Conservation (phyloP, 192 early-diverging fungal species). For the Lobosporangium transversale region DNA sequence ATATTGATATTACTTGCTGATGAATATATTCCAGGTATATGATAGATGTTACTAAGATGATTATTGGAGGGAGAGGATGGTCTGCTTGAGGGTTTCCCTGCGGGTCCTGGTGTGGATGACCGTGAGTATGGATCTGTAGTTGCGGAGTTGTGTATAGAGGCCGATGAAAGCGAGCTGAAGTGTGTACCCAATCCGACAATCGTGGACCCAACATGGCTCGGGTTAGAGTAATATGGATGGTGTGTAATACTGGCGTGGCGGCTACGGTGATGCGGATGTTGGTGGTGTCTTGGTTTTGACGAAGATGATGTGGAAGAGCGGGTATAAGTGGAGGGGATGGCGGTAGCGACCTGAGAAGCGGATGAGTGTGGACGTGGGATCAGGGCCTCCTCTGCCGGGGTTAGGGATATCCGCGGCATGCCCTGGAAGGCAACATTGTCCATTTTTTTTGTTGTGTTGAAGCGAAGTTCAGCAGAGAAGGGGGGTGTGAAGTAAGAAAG, state of each 20-base stretch:
- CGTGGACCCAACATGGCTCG: slow-evolving; percentile 10
- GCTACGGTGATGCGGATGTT: not conserved
- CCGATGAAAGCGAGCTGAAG: slow-evolving; percentile 14
- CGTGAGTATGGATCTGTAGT: slow-evolving; percentile 28
- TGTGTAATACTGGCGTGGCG: slow-evolving; percentile 13
- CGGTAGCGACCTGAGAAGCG: slow-evolving; percentile 43
- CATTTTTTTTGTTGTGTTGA: too few species aligned
- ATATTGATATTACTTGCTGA: slow-evolving; percentile 4
- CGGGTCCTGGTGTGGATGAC: slow-evolving; percentile 8
- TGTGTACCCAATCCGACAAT: slow-evolving; percentile 9
- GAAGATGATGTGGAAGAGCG: too few species aligned
- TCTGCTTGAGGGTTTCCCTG: not conserved
- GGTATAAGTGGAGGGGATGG: too few species aligned
- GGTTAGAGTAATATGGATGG: slow-evolving; percentile 28
- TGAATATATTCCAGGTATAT: slow-evolving; percentile 11
- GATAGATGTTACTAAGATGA: too few species aligned
- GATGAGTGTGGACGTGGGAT: slow-evolving; percentile 37
- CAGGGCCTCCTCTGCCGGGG: slow-evolving; percentile 41
- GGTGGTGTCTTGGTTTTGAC: too few species aligned
- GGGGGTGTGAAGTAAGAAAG: too few species aligned
- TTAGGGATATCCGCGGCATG: slow-evolving; percentile 38
- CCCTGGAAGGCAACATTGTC: slow-evolving; percentile 30
- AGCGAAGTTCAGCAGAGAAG: too few species aligned
- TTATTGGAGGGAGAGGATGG: slow-evolving; percentile 1
- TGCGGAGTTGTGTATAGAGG: slow-evolving; percentile 22